Percentiles rank a stretch among this genome's conserved stretches.
Evolutionary conservation across 345 rosid species (phyloP).

Genomic region (Citropsis articulata): DNA sequence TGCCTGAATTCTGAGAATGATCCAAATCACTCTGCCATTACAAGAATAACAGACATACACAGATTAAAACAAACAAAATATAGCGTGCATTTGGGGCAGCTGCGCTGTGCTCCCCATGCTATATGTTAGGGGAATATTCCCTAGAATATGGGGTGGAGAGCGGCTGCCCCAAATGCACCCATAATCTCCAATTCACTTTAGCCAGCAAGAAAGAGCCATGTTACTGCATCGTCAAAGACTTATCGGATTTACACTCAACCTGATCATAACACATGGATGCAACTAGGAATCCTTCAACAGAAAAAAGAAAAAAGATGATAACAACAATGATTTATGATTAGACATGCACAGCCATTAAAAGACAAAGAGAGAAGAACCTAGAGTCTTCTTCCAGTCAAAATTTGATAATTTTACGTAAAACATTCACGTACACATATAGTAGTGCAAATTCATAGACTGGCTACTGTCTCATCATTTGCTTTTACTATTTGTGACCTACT

Average conservation of each 20-base stretch:
- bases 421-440: not conserved
- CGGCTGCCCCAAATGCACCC: too few species aligned
- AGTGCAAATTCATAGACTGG: not conserved
- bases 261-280: not conserved
- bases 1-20: slow-evolving; percentile 40
- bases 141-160: too few species aligned
- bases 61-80: slow-evolving; percentile 1
- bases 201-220: not conserved
- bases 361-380: not conserved
- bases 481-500: not conserved
- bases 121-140: too few species aligned
- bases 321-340: not conserved
- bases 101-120: too few species aligned
- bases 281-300: not conserved
- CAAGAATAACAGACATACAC: slow-evolving; percentile 7
- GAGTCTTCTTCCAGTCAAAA: not conserved
- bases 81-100: too few species aligned
- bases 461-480: not conserved
- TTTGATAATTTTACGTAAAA: not conserved
- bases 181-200: not conserved
- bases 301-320: not conserved
- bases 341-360: not conserved
- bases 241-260: not conserved
- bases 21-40: slow-evolving; percentile 72
- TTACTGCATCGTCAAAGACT: not conserved